Base-by-base conservation (phyloP, 306 rosid genomes). In the Quercus robur region DNA sequence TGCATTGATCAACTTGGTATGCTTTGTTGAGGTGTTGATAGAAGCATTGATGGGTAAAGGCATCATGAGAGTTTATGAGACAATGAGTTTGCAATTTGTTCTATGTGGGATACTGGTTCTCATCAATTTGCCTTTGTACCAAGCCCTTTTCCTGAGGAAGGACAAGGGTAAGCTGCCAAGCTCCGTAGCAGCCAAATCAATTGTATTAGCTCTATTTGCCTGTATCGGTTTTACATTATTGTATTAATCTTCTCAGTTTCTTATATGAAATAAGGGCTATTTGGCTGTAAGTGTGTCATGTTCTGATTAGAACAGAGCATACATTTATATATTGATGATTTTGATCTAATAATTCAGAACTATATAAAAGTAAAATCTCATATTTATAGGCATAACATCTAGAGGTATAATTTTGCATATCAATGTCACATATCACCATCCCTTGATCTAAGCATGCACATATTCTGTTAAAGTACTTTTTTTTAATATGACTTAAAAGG, bases 81-180 rank as follows among this genome's bases (percentile, higher is more conserved):
- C 79, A 77, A 79, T 92, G 93, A 75, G 19, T 3, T 61, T 89
- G 81, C 97, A 94, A 79, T 17, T 85, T 86, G 57, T 90, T 2
- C 75, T 94, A 5, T 84, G 93, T 76, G 93, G 85, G 55, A 73
- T 85, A 86, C 26, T 91, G 76, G 81, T 90, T 76, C 77, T 90
- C 71, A 88, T 94, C 78, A 94, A 91, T 77, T 79, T 77, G 46
- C 97, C 99, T 9, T 18, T 92, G 71, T 91, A 87, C 68, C 81
- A 90, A 77, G 97, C 85, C 5, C 92, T 94, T 73, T 94, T 87
- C 84, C 62, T 90, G 10, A 88, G 99, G 89, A 87, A 79, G 77
- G 97, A 94, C 78, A 91, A 73, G 18, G 97, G 97, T 4, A 88
- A 73, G 83, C 77, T 93, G 75, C 97, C 97, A 0, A 77, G 44